Conservation (phyloP, 2,329 filamentous ascomycete genomes). For the Diplodia sapinea region DNA sequence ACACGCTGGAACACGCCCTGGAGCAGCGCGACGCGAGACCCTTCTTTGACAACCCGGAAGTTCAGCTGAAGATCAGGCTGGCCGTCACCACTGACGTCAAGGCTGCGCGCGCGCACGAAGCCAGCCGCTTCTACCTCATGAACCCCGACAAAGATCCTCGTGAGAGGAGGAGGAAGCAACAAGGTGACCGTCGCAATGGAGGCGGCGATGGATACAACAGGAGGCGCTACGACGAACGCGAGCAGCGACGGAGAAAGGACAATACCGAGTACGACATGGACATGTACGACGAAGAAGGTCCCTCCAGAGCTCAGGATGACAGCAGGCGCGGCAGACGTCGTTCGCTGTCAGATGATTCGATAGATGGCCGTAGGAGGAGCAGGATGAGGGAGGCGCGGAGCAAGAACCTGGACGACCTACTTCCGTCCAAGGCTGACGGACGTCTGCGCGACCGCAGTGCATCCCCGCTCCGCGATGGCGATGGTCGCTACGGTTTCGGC, state of each 20-base stretch:
- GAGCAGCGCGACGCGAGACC: slow-evolving; percentile 73
- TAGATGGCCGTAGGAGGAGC: slow-evolving; percentile 38
- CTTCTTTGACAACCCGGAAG: slow-evolving; percentile 70
- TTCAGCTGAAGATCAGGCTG: slow-evolving; percentile 72
- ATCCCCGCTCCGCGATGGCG: slow-evolving; percentile 56
- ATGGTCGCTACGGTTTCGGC: slow-evolving; percentile 56
- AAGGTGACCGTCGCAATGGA: slow-evolving; percentile 33
- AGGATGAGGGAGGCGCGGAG: slow-evolving; percentile 31
- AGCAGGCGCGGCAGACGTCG: slow-evolving; percentile 36
- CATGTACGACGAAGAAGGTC: slow-evolving; percentile 78
- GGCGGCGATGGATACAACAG: slow-evolving; percentile 50
- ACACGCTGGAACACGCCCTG: slow-evolving; percentile 53
- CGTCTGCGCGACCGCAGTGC: slow-evolving; percentile 65
- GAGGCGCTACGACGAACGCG: slow-evolving; percentile 52
- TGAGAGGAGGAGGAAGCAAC: slow-evolving; percentile 58
- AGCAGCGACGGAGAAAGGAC: slow-evolving; percentile 48
- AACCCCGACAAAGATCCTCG: slow-evolving; percentile 88
- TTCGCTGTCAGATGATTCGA: slow-evolving; percentile 35
- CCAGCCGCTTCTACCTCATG: slow-evolving; percentile 89
- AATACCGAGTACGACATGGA: slow-evolving; percentile 72
- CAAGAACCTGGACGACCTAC: slow-evolving; percentile 42
- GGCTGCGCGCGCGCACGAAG: slow-evolving; percentile 73
- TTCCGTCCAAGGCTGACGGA: slow-evolving; percentile 43
- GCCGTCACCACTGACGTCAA: slow-evolving; percentile 81
- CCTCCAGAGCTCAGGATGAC: slow-evolving; percentile 34